A percentile compares a stretch with the other conserved stretches of the same genome.
phyloP scores from a whole-genome alignment of 2,329 filamentous ascomycete species.

The Elsinoe perseae region DNA sequence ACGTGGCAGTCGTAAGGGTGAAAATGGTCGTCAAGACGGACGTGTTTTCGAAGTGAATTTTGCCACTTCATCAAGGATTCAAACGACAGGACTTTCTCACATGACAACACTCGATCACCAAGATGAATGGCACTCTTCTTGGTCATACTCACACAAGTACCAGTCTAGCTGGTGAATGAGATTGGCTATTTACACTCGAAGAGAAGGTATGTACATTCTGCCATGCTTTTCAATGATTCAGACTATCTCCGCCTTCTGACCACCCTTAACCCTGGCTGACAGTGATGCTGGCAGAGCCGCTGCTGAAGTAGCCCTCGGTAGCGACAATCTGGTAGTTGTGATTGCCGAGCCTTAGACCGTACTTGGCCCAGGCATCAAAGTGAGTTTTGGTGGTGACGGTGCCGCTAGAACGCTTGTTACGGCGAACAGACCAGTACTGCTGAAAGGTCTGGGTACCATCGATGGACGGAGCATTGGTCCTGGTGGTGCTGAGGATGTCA shows the following conservation, averaged over 20 bases:
- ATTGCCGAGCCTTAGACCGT: slow-evolving; percentile 43
- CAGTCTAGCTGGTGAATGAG: not conserved
- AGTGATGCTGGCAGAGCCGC: slow-evolving; percentile 33
- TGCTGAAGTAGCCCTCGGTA: slow-evolving; percentile 38
- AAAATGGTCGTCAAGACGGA: not conserved
- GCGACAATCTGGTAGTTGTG: slow-evolving; percentile 48
- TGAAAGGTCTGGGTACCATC: slow-evolving; percentile 48
- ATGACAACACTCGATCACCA: no score
- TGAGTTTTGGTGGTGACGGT: slow-evolving; percentile 45
- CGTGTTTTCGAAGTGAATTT: not conserved
- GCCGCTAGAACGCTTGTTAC: slow-evolving; percentile 43
- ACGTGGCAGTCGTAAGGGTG: not conserved
- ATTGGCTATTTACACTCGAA: slow-evolving; percentile 2
- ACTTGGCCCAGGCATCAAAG: slow-evolving; percentile 46
- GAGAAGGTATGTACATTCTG: slow-evolving; percentile 1
- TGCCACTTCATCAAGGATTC: not conserved
- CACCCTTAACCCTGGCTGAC: slow-evolving; percentile 22
- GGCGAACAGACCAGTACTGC: slow-evolving; percentile 49
- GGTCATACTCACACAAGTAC: not conserved
- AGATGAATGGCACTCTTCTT: no score
- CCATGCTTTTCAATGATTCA: no score
- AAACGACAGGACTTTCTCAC: not conserved
- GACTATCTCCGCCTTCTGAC: not conserved
- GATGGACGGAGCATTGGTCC: slow-evolving; percentile 42
- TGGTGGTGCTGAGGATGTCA: slow-evolving; percentile 44